Percentiles rank a stretch among this genome's conserved stretches.
Conservation (phyloP, 1,139 yeast genomes). For the Blastobotrys serpentis region DNA sequence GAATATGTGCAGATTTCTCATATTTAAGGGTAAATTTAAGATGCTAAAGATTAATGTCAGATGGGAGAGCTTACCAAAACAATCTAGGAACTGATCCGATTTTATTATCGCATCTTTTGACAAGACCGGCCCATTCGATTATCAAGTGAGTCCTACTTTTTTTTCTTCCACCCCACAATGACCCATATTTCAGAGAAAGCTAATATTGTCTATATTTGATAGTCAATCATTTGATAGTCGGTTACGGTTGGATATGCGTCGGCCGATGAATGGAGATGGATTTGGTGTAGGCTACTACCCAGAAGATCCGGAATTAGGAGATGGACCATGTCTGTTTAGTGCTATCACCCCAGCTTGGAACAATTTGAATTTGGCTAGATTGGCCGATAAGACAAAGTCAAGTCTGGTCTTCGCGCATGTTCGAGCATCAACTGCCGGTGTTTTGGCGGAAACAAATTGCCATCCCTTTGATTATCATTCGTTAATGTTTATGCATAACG, state of each 20-base stretch:
- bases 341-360: conserved; percentile 97
- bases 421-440: conserved; percentile 94
- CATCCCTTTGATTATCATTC: conserved; percentile 87
- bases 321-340: conserved; percentile 79
- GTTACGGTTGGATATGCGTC: conserved; percentile 75
- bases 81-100: conserved; percentile 67
- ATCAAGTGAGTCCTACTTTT: conserved; percentile 51
- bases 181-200: not conserved
- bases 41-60: not conserved
- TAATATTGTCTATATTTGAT: too few relatives aligned
- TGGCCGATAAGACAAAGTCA: conserved; percentile 85
- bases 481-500: conserved; percentile 96
- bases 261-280: conserved; percentile 97
- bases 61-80: not conserved
- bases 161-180: too few relatives aligned
- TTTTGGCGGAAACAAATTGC: conserved; percentile 88
- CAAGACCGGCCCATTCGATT: conserved; percentile 95
- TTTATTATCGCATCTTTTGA: conserved; percentile 77
- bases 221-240: conserved; percentile 88
- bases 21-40: conserved; percentile 48
- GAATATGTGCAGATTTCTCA: conserved; percentile 56
- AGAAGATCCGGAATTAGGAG: conserved; percentile 50
- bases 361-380: conserved; percentile 79
- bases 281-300: conserved; percentile 95
- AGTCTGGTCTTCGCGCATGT: conserved; percentile 90